These are phyloP conservation scores for Smallanthus sonchifolius DNA, from an alignment of 129 eudicot species.

Conservation along the genomic window DNA sequence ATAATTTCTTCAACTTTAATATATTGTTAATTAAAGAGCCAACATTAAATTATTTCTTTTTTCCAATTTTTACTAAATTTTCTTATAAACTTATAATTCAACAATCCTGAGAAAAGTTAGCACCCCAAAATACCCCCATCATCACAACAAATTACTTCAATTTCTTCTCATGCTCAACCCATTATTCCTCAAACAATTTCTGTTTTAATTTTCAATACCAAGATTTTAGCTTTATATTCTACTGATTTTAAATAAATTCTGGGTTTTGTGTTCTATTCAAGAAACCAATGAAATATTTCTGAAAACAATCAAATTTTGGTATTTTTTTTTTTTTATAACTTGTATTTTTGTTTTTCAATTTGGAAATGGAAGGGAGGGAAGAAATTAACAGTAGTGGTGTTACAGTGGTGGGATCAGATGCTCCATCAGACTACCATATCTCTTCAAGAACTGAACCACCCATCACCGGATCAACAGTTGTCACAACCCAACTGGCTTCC, in stretches of 20 bases:
- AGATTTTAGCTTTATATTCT: no score
- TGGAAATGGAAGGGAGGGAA: slow-evolving; percentile 48
- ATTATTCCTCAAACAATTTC: slow-evolving; percentile 4
- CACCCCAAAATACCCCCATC: slow-evolving; percentile 36
- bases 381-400: slow-evolving; percentile 55
- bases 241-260: neutral
- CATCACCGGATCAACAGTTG: slow-evolving; percentile 44
- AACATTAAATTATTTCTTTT: slow-evolving; percentile 39
- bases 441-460: slow-evolving; percentile 59
- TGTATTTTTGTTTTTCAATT: neutral
- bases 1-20: slow-evolving; percentile 48
- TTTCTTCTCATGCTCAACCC: slow-evolving; percentile 1
- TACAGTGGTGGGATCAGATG: slow-evolving; percentile 91
- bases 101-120: slow-evolving; percentile 44
- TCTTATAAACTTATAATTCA: slow-evolving; percentile 30
- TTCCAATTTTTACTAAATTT: slow-evolving; percentile 13
- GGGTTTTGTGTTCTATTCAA: slow-evolving; percentile 8
- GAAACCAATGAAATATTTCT: neutral
- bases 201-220: no score
- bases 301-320: neutral
- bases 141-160: slow-evolving; percentile 17
- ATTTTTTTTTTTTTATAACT: neutral
- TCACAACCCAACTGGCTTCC: slow-evolving; percentile 21
- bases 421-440: slow-evolving; percentile 73
- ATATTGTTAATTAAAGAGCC: slow-evolving; percentile 49